Conservation (phyloP, 2,329 filamentous ascomycete species). For the Epichloe glyceriae region DNA sequence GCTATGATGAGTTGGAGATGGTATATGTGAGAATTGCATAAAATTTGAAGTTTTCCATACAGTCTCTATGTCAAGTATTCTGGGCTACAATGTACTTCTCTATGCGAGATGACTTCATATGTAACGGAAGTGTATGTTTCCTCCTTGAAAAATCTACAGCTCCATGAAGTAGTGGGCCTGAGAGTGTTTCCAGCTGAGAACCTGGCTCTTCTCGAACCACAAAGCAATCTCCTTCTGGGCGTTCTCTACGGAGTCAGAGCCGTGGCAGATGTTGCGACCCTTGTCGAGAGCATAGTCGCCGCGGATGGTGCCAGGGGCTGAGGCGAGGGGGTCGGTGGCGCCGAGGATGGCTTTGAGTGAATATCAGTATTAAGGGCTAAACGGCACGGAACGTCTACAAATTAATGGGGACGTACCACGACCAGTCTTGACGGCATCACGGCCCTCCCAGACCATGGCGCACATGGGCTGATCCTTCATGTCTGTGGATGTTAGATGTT, state of each 20-base stretch:
- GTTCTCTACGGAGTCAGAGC: slow-evolving; percentile 95
- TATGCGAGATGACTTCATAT: background rate
- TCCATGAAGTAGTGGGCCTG: slow-evolving; percentile 96
- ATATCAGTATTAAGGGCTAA: slow-evolving; percentile 5
- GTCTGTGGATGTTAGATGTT: background rate
- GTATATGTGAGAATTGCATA: background rate
- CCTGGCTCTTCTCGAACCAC: slow-evolving; percentile 88
- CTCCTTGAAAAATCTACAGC: slow-evolving; percentile 40
- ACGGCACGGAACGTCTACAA: background rate
- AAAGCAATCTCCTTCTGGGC: slow-evolving; percentile 99
- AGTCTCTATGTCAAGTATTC: slow-evolving; percentile 3
- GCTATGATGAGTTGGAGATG: slow-evolving; percentile 1
- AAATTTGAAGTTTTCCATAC: background rate
- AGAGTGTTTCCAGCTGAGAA: slow-evolving; percentile 72
- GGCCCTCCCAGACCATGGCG: slow-evolving; percentile 99
- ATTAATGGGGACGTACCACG: slow-evolving; percentile 47
- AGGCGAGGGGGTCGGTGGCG: slow-evolving; percentile 96
- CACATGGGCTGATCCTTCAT: slow-evolving; percentile 51
- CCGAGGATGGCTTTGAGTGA: slow-evolving; percentile 62
- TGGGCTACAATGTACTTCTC: background rate
- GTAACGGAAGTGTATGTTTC: background rate
- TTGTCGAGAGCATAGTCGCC: slow-evolving; percentile 70
- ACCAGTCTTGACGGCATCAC: slow-evolving; percentile 97
- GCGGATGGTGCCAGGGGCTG: slow-evolving; percentile 94
- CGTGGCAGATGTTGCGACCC: slow-evolving; percentile 99